phyloP scores from a whole-genome alignment of 2,329 filamentous ascomycete species.

The Alternaria sp. region DNA sequence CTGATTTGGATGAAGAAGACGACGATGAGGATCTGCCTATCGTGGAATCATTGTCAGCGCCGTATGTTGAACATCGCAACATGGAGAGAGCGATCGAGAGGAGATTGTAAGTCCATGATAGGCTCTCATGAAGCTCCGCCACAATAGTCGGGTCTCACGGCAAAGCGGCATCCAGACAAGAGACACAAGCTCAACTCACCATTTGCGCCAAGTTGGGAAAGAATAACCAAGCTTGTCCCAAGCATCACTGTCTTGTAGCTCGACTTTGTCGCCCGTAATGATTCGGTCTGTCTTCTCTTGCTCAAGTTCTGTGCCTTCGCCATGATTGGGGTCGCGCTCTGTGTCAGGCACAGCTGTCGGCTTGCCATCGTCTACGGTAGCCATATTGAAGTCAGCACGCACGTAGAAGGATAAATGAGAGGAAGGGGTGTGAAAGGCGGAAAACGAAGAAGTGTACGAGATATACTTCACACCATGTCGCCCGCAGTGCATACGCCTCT shows the following conservation, averaged over 20 bases:
- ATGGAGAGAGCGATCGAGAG: not conserved
- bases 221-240: conserved; percentile 54
- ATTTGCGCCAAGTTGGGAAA: conserved; percentile 57
- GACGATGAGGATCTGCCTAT: conserved; percentile 54
- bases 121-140: not conserved
- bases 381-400: conserved; percentile 4
- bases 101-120: not conserved
- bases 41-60: not conserved
- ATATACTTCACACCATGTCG: not conserved
- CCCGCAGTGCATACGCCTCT: not conserved
- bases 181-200: conserved; percentile 15
- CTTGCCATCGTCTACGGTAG: conserved; percentile 14
- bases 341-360: conserved; percentile 32
- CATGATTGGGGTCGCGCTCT: conserved; percentile 27
- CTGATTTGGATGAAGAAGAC: conserved; percentile 61
- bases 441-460: not conserved
- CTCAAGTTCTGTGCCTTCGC: conserved; percentile 19
- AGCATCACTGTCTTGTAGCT: conserved; percentile 49
- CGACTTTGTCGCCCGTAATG: conserved; percentile 36
- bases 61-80: not conserved
- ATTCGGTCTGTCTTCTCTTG: conserved; percentile 29
- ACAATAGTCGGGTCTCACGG: not conserved
- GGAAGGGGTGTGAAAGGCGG: not conserved
- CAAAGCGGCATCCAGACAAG: conserved; percentile 34
- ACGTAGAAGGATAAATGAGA: not conserved